Evolutionary conservation across 2,329 filamentous ascomycete genomes (phyloP), one percentile per base, ranked within the genome.

Genomic region (Fusarium hainanense): DNA sequence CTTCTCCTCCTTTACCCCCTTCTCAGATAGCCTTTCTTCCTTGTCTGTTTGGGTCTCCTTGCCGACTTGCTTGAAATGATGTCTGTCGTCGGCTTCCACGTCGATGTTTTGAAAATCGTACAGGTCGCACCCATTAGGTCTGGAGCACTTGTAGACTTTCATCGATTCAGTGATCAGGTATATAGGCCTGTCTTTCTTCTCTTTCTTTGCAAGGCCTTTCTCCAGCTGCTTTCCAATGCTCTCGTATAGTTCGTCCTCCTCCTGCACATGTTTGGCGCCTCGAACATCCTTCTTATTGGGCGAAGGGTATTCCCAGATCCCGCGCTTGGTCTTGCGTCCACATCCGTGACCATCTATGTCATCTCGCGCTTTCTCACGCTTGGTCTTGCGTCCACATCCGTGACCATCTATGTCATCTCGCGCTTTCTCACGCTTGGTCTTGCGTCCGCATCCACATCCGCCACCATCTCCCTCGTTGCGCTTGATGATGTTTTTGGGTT

Each of bases 171-270:
- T 58, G 40, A 58, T 21, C 27, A 58, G 9, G 52, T 51, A 65
- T 14, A 49, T 3, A 4, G 40, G 28, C 12, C 32, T 41, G 13
- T 32, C n/a, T 11, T 12, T 23, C 13, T 32, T n/a, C 20, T 12
- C 13, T 20, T 50, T 41, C 13, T 63, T 25, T 2, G n/a, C 40
- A 13, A 64, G 37, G 12, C 14, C 32, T 1, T 27, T 13, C 37
- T 34, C 10, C 30, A 66, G 18, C 16, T 60, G 47, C 13, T 60
- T 18, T 27, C 30, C 46, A 37, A 68, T 34, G 2, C 28, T 43
- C 12, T 43, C 32, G 20, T 69, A 68, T 41, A 68, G 43, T 21
- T n/a, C 7, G 41, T 69, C 32, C 51, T 68, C 65, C 6, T 69
- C 46, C 27, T 65, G 25, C 4, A 48, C 30, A 11, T 42, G 23